phyloP scores from a whole-genome alignment of 1,284 basidiomycete species.

The Tetrapyrgos nigripes region DNA sequence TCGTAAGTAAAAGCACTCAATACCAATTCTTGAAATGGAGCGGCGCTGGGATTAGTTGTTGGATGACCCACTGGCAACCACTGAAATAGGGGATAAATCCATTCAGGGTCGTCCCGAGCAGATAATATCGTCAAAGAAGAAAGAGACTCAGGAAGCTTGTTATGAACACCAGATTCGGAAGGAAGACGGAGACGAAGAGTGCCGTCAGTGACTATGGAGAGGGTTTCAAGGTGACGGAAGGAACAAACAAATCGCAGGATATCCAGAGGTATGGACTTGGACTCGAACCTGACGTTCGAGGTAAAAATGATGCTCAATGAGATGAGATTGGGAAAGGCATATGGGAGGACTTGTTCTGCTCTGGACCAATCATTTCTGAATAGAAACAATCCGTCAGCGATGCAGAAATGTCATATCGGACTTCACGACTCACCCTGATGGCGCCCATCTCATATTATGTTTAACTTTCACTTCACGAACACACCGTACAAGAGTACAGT shows the following conservation, averaged over 20 bases:
- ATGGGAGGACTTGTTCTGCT: background rate
- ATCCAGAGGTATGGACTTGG: background rate
- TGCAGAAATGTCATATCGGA: too few species aligned
- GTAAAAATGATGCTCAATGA: background rate
- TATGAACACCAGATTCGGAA: background rate
- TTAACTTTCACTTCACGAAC: background rate
- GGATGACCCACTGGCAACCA: background rate
- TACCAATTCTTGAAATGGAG: background rate
- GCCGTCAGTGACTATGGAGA: background rate
- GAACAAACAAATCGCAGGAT: background rate
- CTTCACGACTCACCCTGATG: background rate
- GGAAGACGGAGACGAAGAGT: background rate
- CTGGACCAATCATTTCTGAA: background rate
- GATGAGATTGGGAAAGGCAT: background rate
- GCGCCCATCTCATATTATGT: background rate
- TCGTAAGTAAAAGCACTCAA: background rate
- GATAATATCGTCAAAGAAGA: background rate
- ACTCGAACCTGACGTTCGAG: background rate
- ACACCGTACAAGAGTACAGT: background rate
- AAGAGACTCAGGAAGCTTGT: background rate
- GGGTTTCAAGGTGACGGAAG: background rate
- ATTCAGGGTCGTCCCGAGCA: background rate
- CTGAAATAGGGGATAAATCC: background rate
- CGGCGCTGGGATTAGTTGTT: too few species aligned
- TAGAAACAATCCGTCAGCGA: background rate